These are phyloP conservation scores for Dothistroma septosporum DNA, from an alignment of 2,329 filamentous ascomycete genomes.

Conservation along the genomic window DNA sequence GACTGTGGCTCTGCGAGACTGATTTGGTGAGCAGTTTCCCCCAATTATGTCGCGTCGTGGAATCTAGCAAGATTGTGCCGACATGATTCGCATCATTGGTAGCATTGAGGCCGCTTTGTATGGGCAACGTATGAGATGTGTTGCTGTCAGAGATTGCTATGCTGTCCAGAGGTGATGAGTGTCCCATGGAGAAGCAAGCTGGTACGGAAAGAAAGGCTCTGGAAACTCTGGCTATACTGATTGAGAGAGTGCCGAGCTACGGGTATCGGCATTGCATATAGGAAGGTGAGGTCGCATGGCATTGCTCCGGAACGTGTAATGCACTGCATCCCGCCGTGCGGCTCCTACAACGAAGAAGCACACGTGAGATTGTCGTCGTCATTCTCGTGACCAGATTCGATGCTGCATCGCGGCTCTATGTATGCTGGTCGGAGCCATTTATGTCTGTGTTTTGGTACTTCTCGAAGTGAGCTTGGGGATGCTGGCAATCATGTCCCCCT, in stretches of 20 bases:
- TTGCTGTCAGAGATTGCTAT: slow-evolving; percentile 25
- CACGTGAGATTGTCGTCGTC: not conserved
- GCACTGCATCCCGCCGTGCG: not conserved
- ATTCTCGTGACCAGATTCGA: no score
- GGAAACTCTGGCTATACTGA: not conserved
- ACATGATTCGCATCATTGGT: slow-evolving; percentile 52
- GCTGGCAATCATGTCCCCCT: no score
- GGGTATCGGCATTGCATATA: not conserved
- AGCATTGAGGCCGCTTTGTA: slow-evolving; percentile 54
- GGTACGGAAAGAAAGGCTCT: not conserved
- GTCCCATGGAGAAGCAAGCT: not conserved
- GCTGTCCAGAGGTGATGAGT: not conserved
- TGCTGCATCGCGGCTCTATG: no score
- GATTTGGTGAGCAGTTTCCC: slow-evolving; percentile 46
- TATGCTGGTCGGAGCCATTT: no score
- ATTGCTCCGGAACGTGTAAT: not conserved
- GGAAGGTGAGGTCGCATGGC: not conserved
- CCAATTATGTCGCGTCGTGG: slow-evolving; percentile 39
- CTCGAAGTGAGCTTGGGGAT: no score
- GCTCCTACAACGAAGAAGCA: not conserved
- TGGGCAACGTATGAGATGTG: slow-evolving; percentile 49
- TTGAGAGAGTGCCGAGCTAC: not conserved
- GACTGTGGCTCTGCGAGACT: slow-evolving; percentile 41
- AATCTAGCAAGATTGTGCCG: slow-evolving; percentile 49
- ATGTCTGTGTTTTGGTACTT: no score